Evolutionary conservation across 2,329 filamentous ascomycete species (phyloP), one percentile per base, ranked within the genome.

Genomic region (Cladosporium sp.): DNA sequence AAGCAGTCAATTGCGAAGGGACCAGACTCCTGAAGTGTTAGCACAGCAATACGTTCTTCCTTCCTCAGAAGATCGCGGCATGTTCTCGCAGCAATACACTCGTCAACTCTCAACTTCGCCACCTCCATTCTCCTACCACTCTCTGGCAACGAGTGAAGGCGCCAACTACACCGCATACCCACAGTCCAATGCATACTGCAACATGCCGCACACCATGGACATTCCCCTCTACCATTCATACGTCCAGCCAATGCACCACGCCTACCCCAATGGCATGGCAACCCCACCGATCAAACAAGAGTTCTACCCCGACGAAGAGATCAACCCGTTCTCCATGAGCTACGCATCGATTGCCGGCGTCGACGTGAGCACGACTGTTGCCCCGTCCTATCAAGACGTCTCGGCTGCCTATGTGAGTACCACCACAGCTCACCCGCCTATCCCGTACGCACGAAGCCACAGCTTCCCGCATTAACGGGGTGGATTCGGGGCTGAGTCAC

Each of bases 101-200:
- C 79, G 86, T 51, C 83, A 86, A 59, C 74, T 84, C 51, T 88
- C 85, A 32, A 80, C 84, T 65, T 87, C 84, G 51, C 86, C 86
- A 47, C 84, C 85, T 50, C 81, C 85, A 44, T 84, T 86, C 62
- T 72, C 73, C 48, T 88, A 87, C 71, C 78, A 82, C 48, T 70
- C 81, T n/a, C 87, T 88, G 63, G 78, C 82, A 37, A 79, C 83
- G 5, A 54, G 53, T 18, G 85, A 88, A 56, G 19, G 27, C 37
- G 74, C 84, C 58, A 71, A 81, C 55, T 79, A 86, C 62, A 50
- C 58, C 2, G 52, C 57, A 15, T 67, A 64, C 37, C 49, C 56
- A 3, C 52, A 59, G 17, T 20, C 52, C 20, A 51, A 27, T 9
- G 52, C 49, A 5, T 61, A 57, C 49, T 59, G 57, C 51, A 51